A percentile compares a stretch with the other conserved stretches of the same genome.
phyloP scores from a whole-genome alignment of 257 asterid genomes.

The Nicotiana tabacum region DNA sequence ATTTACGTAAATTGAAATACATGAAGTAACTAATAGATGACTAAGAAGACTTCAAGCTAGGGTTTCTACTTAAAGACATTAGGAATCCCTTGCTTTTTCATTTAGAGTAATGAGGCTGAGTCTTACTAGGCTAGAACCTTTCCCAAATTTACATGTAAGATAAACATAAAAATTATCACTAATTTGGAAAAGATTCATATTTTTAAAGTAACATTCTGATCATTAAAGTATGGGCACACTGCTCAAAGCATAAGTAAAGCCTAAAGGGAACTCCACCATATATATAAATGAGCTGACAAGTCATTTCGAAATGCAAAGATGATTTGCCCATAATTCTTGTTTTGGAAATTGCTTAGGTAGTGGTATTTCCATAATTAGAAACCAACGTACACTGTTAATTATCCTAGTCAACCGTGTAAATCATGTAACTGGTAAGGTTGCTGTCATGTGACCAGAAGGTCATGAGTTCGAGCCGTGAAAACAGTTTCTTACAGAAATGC shows the following conservation, averaged over 20 bases:
- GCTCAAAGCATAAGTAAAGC: conserved; percentile 24
- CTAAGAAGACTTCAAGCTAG: background rate
- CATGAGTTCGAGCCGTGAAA: too few relatives aligned
- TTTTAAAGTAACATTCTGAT: background rate
- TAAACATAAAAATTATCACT: conserved; percentile 14
- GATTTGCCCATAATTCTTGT: conserved; percentile 7
- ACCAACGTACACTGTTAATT: conserved; percentile 8
- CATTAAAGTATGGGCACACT: conserved; percentile 15
- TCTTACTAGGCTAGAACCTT: background rate
- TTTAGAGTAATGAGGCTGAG: background rate
- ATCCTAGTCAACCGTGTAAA: background rate
- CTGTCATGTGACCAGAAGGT: too few relatives aligned
- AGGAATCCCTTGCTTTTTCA: conserved; percentile 22
- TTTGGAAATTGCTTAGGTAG: conserved; percentile 11
- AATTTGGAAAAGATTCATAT: background rate
- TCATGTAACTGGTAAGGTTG: background rate
- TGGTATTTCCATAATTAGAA: conserved; percentile 16
- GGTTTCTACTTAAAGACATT: background rate
- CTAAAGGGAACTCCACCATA: conserved; percentile 48
- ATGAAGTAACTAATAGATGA: background rate
- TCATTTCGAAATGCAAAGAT: conserved; percentile 17
- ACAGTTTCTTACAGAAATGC: too few relatives aligned
- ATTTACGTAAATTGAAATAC: background rate
- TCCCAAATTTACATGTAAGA: background rate
- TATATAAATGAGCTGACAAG: conserved; percentile 15